Base-by-base conservation (phyloP, 257 asterid genomes). In the Striga asiatica region DNA sequence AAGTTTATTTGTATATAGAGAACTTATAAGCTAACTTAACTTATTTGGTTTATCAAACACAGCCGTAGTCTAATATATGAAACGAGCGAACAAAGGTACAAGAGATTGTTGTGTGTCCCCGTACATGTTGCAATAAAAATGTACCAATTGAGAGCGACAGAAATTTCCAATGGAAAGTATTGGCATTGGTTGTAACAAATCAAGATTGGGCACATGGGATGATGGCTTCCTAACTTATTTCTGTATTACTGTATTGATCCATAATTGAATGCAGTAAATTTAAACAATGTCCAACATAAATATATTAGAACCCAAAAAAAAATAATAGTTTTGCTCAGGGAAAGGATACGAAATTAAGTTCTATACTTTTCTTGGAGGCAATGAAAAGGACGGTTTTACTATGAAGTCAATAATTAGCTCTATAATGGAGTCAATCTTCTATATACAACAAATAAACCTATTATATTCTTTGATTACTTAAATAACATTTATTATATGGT, bases 331-430 rank as follows among this genome's bases (percentile, higher is more conserved):
- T 56, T 14, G 16, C 39, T 16, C 52, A 50, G 35, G 8, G 8
- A 29, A 29, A 32, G 45, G 19, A 25, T 14, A 35, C 21, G 49
- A 16, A 47, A 5, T 29, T 10, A 37, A 4, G 45, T 56, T 46
- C 43, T 16, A 50, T 62, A 45, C 74, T 62, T 62, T 17, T 34
- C 74, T 69, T 69, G 66, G 14, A 9, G 61, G 46, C 29, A 17
- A 57, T 42, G 54, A 39, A 50, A 57, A 56, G 74, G 63, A 69
- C n/a, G n/a, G n/a, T n/a, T n/a, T n/a, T n/a, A n/a, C n/a, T n/a
- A n/a, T n/a, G n/a, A n/a, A n/a, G n/a, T n/a, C n/a, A n/a, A n/a
- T n/a, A n/a, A n/a, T n/a, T n/a, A n/a, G n/a, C n/a, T n/a, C n/a
- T n/a, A n/a, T n/a, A n/a, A n/a, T n/a, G n/a, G n/a, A n/a, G n/a